Percentiles rank a stretch among this genome's conserved stretches.
phyloP scores from a whole-genome alignment of 2,329 filamentous ascomycete species.

The Botrytis paeoniae region DNA sequence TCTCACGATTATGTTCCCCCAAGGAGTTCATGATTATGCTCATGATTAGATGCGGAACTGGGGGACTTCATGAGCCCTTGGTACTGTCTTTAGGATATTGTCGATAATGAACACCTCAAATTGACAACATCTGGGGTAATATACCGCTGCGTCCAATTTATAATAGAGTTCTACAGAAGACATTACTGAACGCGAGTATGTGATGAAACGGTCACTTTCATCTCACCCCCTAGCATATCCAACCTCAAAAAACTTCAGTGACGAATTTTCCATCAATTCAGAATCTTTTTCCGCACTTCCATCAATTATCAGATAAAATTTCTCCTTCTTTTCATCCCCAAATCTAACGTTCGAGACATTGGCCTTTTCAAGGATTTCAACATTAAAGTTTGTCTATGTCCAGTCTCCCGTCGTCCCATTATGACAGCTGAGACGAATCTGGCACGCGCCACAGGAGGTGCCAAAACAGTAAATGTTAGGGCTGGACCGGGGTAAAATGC shows the following conservation, averaged over 20 bases:
- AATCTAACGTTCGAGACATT: constrained; percentile 6
- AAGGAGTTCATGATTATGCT: neutral
- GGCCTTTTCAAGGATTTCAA: neutral
- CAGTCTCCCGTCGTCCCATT: constrained; percentile 11
- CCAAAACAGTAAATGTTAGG: constrained; percentile 17
- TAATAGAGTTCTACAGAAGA: neutral
- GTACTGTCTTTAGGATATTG: neutral
- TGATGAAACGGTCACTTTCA: neutral
- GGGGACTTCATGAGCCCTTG: neutral
- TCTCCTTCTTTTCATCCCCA: neutral
- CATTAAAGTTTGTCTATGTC: neutral
- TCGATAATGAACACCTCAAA: neutral
- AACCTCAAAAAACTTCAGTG: neutral
- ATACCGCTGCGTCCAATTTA: neutral
- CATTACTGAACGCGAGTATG: neutral
- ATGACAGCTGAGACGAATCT: constrained; percentile 34
- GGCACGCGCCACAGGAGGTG: constrained; percentile 23
- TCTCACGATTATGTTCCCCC: neutral
- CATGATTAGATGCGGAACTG: neutral
- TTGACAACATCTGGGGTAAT: neutral
- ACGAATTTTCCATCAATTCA: neutral
- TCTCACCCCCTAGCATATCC: neutral
- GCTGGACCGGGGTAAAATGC: neutral
- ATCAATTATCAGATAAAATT: neutral
- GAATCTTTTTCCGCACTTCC: neutral